Percentiles rank a stretch among this genome's conserved stretches.
These are phyloP conservation scores for Herpotrichia juniperi DNA, from an alignment of 2,329 filamentous ascomycete species.

Conservation along the genomic window DNA sequence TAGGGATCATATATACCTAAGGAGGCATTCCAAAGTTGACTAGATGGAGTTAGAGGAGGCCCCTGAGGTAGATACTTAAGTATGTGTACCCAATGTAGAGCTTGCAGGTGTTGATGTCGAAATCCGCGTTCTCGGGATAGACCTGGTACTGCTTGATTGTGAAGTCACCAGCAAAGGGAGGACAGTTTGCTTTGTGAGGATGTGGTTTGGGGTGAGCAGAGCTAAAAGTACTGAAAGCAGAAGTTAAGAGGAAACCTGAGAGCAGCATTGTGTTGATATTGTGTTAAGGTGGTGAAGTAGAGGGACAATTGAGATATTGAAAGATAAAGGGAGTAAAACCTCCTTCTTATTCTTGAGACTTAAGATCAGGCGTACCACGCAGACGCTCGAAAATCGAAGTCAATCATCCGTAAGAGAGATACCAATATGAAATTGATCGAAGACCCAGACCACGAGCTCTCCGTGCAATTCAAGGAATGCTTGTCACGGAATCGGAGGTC, in stretches of 20 bases:
- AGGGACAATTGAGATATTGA: background rate
- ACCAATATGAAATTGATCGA: background rate
- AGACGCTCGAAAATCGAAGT: background rate
- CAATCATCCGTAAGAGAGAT: background rate
- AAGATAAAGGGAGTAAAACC: background rate
- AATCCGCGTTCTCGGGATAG: slow-evolving; percentile 26
- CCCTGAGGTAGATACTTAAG: too few species aligned
- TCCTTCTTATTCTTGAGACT: background rate
- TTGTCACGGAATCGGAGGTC: background rate
- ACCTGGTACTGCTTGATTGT: slow-evolving; percentile 21
- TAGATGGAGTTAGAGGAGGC: slow-evolving; percentile 5
- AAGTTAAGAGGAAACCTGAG: background rate
- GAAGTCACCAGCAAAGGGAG: slow-evolving; percentile 17
- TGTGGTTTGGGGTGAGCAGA: background rate
- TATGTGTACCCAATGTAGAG: slow-evolving; percentile 21
- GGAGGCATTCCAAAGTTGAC: slow-evolving; percentile 26
- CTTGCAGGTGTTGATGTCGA: slow-evolving; percentile 20
- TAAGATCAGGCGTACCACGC: background rate
- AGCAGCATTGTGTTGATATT: background rate
- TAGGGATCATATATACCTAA: slow-evolving; percentile 25
- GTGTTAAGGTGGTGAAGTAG: background rate
- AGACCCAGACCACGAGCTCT: background rate
- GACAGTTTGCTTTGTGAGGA: slow-evolving; percentile 3
- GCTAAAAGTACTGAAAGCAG: background rate
- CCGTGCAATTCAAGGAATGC: background rate